Evolutionary conservation across 1,139 yeast species (phyloP), one percentile per base, ranked within the genome.

Genomic region (Entelexis paramagnoliae): DNA sequence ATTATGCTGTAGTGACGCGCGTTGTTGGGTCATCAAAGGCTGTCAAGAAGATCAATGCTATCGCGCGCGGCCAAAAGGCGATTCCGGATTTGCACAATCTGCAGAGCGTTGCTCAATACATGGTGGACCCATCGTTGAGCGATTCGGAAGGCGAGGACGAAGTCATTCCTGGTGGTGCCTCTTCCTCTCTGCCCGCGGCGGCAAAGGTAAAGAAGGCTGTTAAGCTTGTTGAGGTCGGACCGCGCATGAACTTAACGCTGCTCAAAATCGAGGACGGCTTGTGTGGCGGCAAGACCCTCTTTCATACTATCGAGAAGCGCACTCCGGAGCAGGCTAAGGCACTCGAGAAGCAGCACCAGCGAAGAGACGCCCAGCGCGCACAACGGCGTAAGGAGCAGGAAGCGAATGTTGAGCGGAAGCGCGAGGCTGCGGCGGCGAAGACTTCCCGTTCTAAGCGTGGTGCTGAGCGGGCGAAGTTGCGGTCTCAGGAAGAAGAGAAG

Each of bases 121-220:
- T 91, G 51, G 75, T 88, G 55, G 96, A 89, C 64, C 91, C 93
- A 2, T 83, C 83, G 62, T 86, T 96, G 2, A 81, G 93, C 44
- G 98, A 91, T 63, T 83, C 95, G 14, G 98, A 91, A 69, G 80
- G 88, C 41, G 98, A 91, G 63, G 96, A 87, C 56, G 77, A 87
- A 29, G 73, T 78, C 56, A 77, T 59, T 14, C 40, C 55, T 1
- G 38, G 52, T 2, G 22, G 39, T 4, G 55, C 53, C 2, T 44
- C 54, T n/a, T 48, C 57, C 9, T 42, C 53, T 1, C 10, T 46
- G 13, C 36, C 48, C 4, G 50, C 48, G 1, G 46, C 51, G 4
- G 30, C 48, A 14, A 67, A 75, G 33, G 79, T 81, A 58, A 88
- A 88, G 70, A 79, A 86, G 62, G 98, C 98, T 1, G 86, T 93